These are phyloP conservation scores for Xylariaceae sp. DNA, from an alignment of 2,329 filamentous ascomycete genomes.

Conservation along the genomic window DNA sequence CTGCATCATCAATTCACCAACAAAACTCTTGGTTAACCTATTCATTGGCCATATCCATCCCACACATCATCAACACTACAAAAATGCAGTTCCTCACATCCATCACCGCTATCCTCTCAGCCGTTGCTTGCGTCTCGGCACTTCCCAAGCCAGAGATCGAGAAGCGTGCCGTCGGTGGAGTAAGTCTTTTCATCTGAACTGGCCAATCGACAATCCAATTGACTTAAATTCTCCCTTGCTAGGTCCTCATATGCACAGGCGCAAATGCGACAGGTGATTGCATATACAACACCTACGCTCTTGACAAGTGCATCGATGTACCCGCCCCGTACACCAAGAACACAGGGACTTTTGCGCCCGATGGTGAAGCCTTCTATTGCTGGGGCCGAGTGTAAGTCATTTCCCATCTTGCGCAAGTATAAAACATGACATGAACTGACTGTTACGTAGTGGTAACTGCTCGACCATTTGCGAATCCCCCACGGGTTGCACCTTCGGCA, in stretches of 20 bases:
- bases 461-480: constrained; percentile 45
- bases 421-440: constrained; percentile 2
- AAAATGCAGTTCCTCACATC: constrained; percentile 26
- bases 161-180: constrained; percentile 44
- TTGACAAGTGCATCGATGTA: constrained; percentile 46
- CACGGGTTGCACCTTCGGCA: constrained; percentile 51
- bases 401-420: not conserved
- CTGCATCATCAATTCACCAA: not conserved
- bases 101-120: constrained; percentile 22
- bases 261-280: constrained; percentile 47
- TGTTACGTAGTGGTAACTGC: constrained; percentile 33
- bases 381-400: constrained; percentile 37
- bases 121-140: constrained; percentile 23
- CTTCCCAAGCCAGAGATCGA: constrained; percentile 28
- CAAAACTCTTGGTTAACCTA: constrained; percentile 3
- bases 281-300: constrained; percentile 39
- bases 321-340: constrained; percentile 38
- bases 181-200: constrained; percentile 33
- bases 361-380: constrained; percentile 47
- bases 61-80: not conserved
- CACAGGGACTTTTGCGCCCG: constrained; percentile 47
- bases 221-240: not conserved
- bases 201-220: not conserved
- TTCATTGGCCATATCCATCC: constrained; percentile 4
- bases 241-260: constrained; percentile 50